A percentile compares a stretch with the other conserved stretches of the same genome.
These are phyloP conservation scores for Hanseniaspora lachancei DNA, from an alignment of 805 yeast species.

Conservation along the genomic window DNA sequence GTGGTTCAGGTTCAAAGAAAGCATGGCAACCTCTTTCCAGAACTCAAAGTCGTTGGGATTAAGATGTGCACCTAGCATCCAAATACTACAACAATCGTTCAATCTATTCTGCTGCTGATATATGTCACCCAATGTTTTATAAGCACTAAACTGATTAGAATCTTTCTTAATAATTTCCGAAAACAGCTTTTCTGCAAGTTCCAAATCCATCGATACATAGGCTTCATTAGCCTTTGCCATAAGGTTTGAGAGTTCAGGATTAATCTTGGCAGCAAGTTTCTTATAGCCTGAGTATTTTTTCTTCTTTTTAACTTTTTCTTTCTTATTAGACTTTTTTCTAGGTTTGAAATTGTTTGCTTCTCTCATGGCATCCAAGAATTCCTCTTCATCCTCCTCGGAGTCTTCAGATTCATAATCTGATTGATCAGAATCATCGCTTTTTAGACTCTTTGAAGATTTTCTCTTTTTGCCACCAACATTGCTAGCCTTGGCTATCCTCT, in stretches of 20 bases:
- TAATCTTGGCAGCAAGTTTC: conserved; percentile 32
- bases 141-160: conserved; percentile 67
- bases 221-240: conserved; percentile 69
- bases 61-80: conserved; percentile 73
- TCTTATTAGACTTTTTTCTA: conserved; percentile 25
- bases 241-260: conserved; percentile 58
- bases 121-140: conserved; percentile 78
- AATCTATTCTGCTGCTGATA: conserved; percentile 52
- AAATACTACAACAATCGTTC: conserved; percentile 61
- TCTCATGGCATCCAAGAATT: conserved; percentile 50
- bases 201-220: conserved; percentile 50
- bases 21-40: conserved; percentile 66
- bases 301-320: conserved; percentile 23
- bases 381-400: conserved; percentile 29
- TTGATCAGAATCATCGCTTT: conserved; percentile 17
- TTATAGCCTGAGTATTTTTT: conserved; percentile 21
- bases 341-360: conserved; percentile 53
- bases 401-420: conserved; percentile 22
- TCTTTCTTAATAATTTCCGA: conserved; percentile 65
- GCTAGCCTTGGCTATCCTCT: neutral
- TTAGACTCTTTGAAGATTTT: conserved; percentile 23
- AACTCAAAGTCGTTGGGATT: conserved; percentile 62
- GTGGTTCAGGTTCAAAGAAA: conserved; percentile 53
- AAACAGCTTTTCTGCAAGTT: conserved; percentile 46
- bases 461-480: conserved; percentile 21